phyloP scores from a whole-genome alignment of 2,329 filamentous ascomycete genomes.

The Phaeosphaeriaceae sp. region DNA sequence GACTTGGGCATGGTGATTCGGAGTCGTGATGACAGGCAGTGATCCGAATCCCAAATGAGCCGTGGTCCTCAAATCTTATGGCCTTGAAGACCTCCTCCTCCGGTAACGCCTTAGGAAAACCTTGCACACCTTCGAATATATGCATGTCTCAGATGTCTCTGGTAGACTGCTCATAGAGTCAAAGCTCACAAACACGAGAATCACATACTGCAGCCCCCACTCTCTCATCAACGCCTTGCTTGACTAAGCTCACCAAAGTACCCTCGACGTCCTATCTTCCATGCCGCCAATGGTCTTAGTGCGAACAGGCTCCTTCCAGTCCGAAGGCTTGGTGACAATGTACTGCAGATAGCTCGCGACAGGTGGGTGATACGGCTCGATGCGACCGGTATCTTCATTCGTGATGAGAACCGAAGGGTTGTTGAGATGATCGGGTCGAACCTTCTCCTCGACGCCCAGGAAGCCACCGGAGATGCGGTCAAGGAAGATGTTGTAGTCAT shows the following conservation, averaged over 20 bases:
- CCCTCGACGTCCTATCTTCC: not conserved
- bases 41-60: too few relatives aligned
- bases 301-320: conserved; percentile 35
- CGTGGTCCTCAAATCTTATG: too few relatives aligned
- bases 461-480: conserved; percentile 54
- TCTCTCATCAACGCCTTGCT: not conserved
- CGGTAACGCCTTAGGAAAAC: too few relatives aligned
- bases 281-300: conserved; percentile 21
- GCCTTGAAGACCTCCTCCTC: too few relatives aligned
- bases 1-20: too few relatives aligned
- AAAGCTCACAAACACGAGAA: too few relatives aligned
- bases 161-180: too few relatives aligned
- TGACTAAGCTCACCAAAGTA: not conserved
- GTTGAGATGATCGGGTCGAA: conserved; percentile 40
- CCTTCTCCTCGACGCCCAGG: conserved; percentile 38
- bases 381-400: conserved; percentile 26
- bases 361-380: conserved; percentile 34
- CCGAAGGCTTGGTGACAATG: conserved; percentile 35
- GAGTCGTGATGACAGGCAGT: too few relatives aligned
- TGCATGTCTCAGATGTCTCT: too few relatives aligned
- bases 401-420: conserved; percentile 26
- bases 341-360: conserved; percentile 42
- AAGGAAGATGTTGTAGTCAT: conserved; percentile 44
- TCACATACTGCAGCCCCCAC: not conserved
- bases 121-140: too few relatives aligned